Percentiles rank a stretch among this genome's conserved stretches.
phyloP scores from a whole-genome alignment of 352 stramenopile species.

The Globisporangium mamillatum region DNA sequence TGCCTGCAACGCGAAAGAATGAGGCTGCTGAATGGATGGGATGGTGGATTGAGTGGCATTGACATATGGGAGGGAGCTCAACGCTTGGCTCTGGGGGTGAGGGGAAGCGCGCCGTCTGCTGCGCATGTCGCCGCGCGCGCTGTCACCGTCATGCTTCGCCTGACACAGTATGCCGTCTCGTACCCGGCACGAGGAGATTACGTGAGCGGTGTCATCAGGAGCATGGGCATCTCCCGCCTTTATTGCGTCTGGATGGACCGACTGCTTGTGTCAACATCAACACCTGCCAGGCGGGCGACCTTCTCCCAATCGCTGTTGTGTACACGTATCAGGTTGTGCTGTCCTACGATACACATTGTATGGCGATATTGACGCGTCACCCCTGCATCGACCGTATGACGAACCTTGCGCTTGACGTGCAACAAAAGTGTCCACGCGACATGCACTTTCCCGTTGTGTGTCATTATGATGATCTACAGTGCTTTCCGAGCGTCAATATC shows the following conservation, averaged over 20 bases:
- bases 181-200: neutral
- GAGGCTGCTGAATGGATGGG: neutral
- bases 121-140: neutral
- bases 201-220: neutral
- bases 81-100: neutral
- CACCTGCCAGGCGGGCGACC: neutral
- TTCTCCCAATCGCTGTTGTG: neutral
- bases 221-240: neutral
- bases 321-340: neutral
- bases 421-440: neutral
- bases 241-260: constrained; percentile 1
- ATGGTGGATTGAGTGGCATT: neutral
- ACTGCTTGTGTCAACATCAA: neutral
- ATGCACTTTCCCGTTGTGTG: neutral
- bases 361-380: neutral
- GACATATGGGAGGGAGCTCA: neutral
- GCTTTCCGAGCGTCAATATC: neutral
- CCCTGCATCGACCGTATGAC: neutral
- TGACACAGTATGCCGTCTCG: neutral
- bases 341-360: neutral
- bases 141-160: neutral
- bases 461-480: neutral
- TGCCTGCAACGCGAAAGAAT: constrained; percentile 7
- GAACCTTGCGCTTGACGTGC: neutral
- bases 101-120: neutral